Evolutionary conservation across 2,329 filamentous ascomycete species (phyloP).

Genomic region (Alternaria ethzedia): DNA sequence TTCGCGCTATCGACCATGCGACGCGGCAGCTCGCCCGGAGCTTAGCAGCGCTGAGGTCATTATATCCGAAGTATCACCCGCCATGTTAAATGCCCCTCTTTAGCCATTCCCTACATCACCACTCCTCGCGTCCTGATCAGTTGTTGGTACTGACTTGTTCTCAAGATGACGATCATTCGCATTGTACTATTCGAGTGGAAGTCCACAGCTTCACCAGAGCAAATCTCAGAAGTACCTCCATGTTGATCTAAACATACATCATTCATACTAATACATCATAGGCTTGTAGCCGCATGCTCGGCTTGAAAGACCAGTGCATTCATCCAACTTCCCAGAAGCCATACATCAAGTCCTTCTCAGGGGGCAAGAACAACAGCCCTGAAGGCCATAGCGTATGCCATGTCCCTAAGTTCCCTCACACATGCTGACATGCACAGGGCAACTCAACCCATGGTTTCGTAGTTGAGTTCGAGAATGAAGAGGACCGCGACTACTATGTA

Average conservation of each 20-base stretch:
- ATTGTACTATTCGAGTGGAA: slow-evolving; percentile 74
- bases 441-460: slow-evolving; percentile 75
- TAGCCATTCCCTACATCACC: not conserved
- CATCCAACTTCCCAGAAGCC: slow-evolving; percentile 64
- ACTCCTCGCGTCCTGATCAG: not conserved
- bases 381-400: slow-evolving; percentile 60
- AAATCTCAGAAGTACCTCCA: slow-evolving; percentile 60
- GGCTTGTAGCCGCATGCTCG: slow-evolving; percentile 64
- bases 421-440: slow-evolving; percentile 46
- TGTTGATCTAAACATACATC: not conserved
- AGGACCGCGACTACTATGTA: slow-evolving; percentile 73
- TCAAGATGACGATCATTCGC: slow-evolving; percentile 68
- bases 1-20: slow-evolving; percentile 4
- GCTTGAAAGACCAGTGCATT: slow-evolving; percentile 64
- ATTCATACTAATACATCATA: slow-evolving; percentile 37
- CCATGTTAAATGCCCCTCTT: slow-evolving; percentile 1
- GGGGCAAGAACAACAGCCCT: slow-evolving; percentile 67
- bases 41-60: slow-evolving; percentile 30
- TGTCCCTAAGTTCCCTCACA: not conserved
- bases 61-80: slow-evolving; percentile 18
- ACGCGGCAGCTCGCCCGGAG: slow-evolving; percentile 24
- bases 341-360: slow-evolving; percentile 66
- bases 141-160: not conserved
- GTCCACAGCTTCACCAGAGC: slow-evolving; percentile 54
- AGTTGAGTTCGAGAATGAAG: slow-evolving; percentile 66